These are phyloP conservation scores for Candida sanyiensis DNA, from an alignment of 805 yeast species.

Conservation along the genomic window DNA sequence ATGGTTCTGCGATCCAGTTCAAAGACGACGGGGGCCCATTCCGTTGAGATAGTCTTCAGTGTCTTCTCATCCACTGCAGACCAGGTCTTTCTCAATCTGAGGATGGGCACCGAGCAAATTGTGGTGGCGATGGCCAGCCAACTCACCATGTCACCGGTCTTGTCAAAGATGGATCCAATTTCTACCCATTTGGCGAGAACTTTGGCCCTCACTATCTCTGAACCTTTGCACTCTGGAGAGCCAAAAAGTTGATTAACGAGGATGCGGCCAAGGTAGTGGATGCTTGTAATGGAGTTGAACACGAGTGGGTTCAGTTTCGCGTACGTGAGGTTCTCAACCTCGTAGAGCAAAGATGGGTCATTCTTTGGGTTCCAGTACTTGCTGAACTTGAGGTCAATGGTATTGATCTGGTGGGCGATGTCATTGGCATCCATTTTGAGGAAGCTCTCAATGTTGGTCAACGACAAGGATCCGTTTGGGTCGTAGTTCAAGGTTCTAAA, in stretches of 20 bases:
- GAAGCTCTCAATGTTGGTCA: constrained; percentile 40
- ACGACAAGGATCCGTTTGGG: constrained; percentile 22
- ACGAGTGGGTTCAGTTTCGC: constrained; percentile 66
- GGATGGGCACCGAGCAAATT: constrained; percentile 74
- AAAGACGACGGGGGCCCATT: constrained; percentile 91
- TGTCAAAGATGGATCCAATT: constrained; percentile 71
- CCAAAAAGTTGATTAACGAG: constrained; percentile 64
- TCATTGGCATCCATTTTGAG: constrained; percentile 46
- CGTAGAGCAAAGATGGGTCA: constrained; percentile 72
- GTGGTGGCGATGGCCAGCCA: constrained; percentile 89
- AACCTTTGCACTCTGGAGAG: constrained; percentile 31
- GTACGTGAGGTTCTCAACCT: constrained; percentile 29
- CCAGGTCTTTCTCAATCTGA: constrained; percentile 76
- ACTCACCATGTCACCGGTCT: constrained; percentile 85
- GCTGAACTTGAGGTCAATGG: constrained; percentile 62
- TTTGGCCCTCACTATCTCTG: constrained; percentile 48
- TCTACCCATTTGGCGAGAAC: constrained; percentile 79
- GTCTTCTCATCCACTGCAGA: constrained; percentile 53
- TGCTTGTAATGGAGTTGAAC: constrained; percentile 57
- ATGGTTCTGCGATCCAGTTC: constrained; percentile 77
- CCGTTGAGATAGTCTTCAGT: constrained; percentile 58
- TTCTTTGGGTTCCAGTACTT: constrained; percentile 69
- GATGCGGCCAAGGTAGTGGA: constrained; percentile 75
- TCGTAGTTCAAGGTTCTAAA: constrained; percentile 20
- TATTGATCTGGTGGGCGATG: constrained; percentile 59